Conservation (phyloP, 768 basidiomycete genomes). For the Cystofilobasidium capitatum region DNA sequence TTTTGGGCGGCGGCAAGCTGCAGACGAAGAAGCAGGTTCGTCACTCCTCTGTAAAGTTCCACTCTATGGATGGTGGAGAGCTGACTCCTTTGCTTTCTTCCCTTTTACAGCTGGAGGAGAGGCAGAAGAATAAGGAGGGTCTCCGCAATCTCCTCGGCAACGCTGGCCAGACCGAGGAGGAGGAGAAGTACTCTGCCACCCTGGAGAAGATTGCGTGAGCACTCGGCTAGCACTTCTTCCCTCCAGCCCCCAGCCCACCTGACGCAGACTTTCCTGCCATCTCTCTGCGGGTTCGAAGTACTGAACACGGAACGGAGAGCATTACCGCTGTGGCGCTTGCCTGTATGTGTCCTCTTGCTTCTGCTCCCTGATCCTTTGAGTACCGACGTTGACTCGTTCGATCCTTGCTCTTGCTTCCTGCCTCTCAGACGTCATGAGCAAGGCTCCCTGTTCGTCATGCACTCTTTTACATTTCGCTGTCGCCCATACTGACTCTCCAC, state of each 20-base stretch:
- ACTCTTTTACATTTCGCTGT: not conserved
- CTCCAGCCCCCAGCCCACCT: too few relatives aligned
- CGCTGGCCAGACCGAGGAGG: conserved; percentile 13
- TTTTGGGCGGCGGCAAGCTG: conserved; percentile 26
- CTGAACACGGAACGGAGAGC: conserved; percentile 1
- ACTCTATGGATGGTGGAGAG: not conserved
- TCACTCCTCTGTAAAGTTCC: not conserved
- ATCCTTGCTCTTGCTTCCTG: not conserved
- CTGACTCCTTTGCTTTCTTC: not conserved
- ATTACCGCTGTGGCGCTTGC: conserved; percentile 13
- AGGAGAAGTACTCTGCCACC: not conserved
- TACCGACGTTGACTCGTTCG: not conserved
- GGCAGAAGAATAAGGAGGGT: conserved; percentile 2
- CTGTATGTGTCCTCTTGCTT: not conserved
- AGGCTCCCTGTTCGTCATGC: conserved; percentile 3
- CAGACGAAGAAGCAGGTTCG: conserved; percentile 26
- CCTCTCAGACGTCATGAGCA: conserved; percentile 6
- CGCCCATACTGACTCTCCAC: not conserved
- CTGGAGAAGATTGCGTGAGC: conserved; percentile 10
- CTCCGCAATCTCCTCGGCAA: conserved; percentile 4
- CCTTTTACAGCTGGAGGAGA: conserved; percentile 7
- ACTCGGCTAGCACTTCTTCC: not conserved
- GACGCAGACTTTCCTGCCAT: too few relatives aligned
- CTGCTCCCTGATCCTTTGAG: too few relatives aligned
- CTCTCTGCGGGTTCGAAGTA: too few relatives aligned